Percentiles rank a stretch among this genome's conserved stretches.
These are phyloP conservation scores for Colletotrichum lini DNA, from an alignment of 2,329 filamentous ascomycete genomes.

Conservation along the genomic window DNA sequence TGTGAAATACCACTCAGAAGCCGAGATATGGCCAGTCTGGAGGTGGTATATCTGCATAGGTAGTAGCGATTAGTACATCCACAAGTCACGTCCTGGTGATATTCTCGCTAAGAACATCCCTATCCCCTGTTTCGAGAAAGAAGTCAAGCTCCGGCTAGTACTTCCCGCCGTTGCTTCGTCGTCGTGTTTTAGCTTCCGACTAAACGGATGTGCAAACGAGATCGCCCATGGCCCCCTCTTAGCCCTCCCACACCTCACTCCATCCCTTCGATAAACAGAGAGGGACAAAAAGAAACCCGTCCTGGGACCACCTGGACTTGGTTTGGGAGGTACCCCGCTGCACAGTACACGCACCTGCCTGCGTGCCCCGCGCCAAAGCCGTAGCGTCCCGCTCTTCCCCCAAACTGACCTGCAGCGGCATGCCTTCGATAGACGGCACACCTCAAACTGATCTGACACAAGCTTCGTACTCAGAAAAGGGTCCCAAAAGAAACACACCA, in stretches of 20 bases:
- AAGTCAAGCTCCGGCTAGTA: conserved; percentile 27
- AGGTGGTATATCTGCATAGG: neutral
- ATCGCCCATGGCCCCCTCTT: conserved; percentile 6
- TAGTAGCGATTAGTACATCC: neutral
- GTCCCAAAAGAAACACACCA: conserved; percentile 18
- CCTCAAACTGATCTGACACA: conserved; percentile 50
- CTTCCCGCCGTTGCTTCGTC: conserved; percentile 6
- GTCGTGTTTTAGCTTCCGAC: conserved; percentile 14
- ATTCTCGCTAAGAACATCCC: neutral
- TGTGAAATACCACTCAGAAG: neutral
- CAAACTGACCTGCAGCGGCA: conserved; percentile 27
- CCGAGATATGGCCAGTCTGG: neutral
- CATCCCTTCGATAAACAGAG: neutral
- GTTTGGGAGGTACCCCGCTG: no score
- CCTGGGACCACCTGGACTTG: neutral
- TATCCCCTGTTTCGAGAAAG: neutral
- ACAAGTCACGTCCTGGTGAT: neutral
- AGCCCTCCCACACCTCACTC: neutral
- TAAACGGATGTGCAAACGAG: conserved; percentile 9
- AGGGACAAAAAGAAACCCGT: conserved; percentile 6
- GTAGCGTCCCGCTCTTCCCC: conserved; percentile 18
- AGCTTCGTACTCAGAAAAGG: conserved; percentile 31
- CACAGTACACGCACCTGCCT: neutral
- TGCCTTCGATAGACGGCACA: conserved; percentile 25
- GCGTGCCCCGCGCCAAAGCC: conserved; percentile 28